Evolutionary conservation across 1,284 basidiomycete species (phyloP), one percentile per base, ranked within the genome.

Genomic region (Vanrija sp.): DNA sequence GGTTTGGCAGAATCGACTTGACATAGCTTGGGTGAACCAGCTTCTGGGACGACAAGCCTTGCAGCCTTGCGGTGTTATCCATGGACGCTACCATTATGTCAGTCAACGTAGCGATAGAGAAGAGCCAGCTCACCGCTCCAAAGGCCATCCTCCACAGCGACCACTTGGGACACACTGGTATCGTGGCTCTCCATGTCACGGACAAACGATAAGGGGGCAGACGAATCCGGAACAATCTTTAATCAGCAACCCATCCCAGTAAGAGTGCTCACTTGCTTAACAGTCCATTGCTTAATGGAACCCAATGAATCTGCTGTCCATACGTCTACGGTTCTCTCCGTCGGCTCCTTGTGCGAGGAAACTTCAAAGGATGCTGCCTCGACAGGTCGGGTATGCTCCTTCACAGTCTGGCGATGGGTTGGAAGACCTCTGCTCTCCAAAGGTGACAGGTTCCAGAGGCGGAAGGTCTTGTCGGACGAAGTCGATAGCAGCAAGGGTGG

Each of bases 301-400:
- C 92, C 92, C 84, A 93, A 88, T 4, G 88, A 91, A 71, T 94
- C 91, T 9, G 83, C 89, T 0, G 89, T 90, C 72, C 85, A 89
- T 4, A 93, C 74, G 2, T 14, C 34, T 2, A 34, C 34, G 12
- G 34, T 34, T 12, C 34, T 12, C 12, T 34, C 34, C 1, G 34
- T 34, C 34, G 34, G 34, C 34, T 34, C 34, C 34, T 12, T 15
- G 34, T 34, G 34, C 6, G 34, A 34, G 1, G 34, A 34, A 15
- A 34, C 34, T 28, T 78, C 75, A 0, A 83, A 66, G 5, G 65
- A 56, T 0, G 68, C 59, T 26, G 65, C 63, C 29, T 66, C 66
- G 0, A 66, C 62, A 8, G 66, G 65, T 1, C 66, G 58, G 1
- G 66, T 62, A 49, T 67, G 65, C 3, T 55, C 57, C 49, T 72